Percentiles rank a stretch among this genome's conserved stretches.
Evolutionary conservation across 2,329 filamentous ascomycete genomes (phyloP).

Genomic region (Fusarium udum): DNA sequence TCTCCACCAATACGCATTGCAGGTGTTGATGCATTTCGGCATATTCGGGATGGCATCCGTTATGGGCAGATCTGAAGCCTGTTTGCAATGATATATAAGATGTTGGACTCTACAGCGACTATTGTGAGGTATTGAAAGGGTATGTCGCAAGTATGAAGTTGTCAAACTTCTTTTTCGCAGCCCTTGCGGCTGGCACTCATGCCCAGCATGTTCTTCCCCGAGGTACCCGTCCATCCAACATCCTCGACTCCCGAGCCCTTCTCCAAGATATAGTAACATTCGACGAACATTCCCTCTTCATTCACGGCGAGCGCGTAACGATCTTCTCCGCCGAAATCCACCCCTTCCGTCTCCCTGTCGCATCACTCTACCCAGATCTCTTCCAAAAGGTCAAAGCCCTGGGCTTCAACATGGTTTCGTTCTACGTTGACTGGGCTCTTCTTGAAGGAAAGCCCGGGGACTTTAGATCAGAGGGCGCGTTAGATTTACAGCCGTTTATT

Average conservation of each 20-base stretch:
- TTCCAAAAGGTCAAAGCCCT: slow-evolving; percentile 86
- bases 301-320: slow-evolving; percentile 75
- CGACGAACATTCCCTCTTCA: slow-evolving; percentile 76
- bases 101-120: accelerated
- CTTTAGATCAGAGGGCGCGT: slow-evolving; percentile 76
- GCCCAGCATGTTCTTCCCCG: slow-evolving; percentile 26
- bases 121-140: background rate
- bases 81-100: background rate
- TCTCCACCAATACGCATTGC: slow-evolving; percentile 32
- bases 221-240: slow-evolving; percentile 31
- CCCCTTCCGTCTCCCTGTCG: slow-evolving; percentile 65
- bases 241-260: slow-evolving; percentile 39
- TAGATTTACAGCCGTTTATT: slow-evolving; percentile 79
- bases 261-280: slow-evolving; percentile 66
- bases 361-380: slow-evolving; percentile 69
- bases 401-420: slow-evolving; percentile 82
- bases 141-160: slow-evolving; percentile 20
- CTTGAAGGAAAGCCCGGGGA: slow-evolving; percentile 77
- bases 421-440: slow-evolving; percentile 83
- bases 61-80: background rate
- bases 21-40: background rate
- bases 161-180: background rate
- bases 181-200: background rate
- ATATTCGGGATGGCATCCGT: slow-evolving; percentile 22
- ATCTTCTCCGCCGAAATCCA: slow-evolving; percentile 80